Conservation (phyloP, 2,329 filamentous ascomycete species). For the Allantophomopsis lycopodina region DNA sequence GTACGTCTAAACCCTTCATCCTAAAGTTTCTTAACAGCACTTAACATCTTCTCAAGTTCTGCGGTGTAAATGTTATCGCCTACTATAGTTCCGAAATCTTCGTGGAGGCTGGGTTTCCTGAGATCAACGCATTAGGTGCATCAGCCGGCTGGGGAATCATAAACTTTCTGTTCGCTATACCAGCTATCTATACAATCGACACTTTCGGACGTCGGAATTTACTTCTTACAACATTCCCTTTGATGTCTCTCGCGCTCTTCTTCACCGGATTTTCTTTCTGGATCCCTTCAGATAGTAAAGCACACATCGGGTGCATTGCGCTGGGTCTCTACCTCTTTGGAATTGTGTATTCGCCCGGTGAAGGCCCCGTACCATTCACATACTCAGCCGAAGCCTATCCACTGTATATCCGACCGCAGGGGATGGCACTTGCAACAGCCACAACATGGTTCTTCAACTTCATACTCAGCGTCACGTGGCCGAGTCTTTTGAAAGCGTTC, state of each 20-base stretch:
- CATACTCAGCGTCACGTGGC: slow-evolving; percentile 37
- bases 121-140: slow-evolving; percentile 37
- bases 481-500: slow-evolving; percentile 25
- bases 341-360: slow-evolving; percentile 48
- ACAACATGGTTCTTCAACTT: slow-evolving; percentile 47
- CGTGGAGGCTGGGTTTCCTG: slow-evolving; percentile 33
- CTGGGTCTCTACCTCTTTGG: slow-evolving; percentile 47
- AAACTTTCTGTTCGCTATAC: slow-evolving; percentile 51
- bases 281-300: slow-evolving; percentile 29
- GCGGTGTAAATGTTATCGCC: slow-evolving; percentile 38
- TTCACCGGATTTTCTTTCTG: slow-evolving; percentile 38
- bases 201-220: slow-evolving; percentile 52
- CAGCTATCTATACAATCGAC: slow-evolving; percentile 53
- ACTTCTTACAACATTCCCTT: slow-evolving; percentile 47
- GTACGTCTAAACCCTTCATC: slow-evolving; percentile 12
- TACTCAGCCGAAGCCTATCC: slow-evolving; percentile 60
- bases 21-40: neutral
- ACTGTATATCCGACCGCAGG: slow-evolving; percentile 55
- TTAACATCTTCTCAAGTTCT: slow-evolving; percentile 18
- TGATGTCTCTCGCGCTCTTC: slow-evolving; percentile 41
- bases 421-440: slow-evolving; percentile 57
- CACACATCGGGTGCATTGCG: slow-evolving; percentile 36
- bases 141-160: slow-evolving; percentile 51
- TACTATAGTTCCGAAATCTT: slow-evolving; percentile 53
- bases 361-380: slow-evolving; percentile 56